Conservation (phyloP, 2,329 filamentous ascomycete species). For the Bisporella sp. region DNA sequence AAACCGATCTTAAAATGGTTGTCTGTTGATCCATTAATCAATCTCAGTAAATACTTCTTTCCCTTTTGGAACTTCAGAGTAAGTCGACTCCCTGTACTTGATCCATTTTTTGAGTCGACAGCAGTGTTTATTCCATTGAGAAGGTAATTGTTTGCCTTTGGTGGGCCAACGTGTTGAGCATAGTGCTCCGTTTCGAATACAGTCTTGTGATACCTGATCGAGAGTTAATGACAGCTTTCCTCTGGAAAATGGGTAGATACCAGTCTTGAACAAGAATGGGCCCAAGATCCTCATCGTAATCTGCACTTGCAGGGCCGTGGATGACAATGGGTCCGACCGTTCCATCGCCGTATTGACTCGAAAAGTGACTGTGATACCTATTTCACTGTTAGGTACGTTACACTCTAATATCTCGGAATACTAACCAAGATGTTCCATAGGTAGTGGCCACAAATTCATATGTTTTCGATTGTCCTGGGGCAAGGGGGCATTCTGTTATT, state of each 20-base stretch:
- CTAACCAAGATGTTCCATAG: neutral
- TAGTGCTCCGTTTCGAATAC: neutral
- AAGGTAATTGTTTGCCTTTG: neutral
- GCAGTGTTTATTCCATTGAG: neutral
- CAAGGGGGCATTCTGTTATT: conserved; percentile 28
- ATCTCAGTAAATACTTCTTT: neutral
- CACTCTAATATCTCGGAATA: neutral
- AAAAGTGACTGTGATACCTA: neutral
- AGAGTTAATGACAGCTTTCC: neutral
- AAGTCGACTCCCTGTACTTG: neutral
- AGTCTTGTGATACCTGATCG: neutral
- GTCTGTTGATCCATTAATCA: conserved; percentile 22
- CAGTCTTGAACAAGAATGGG: neutral
- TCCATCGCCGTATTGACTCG: neutral
- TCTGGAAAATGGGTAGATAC: neutral
- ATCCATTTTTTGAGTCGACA: neutral
- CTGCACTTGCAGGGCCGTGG: neutral
- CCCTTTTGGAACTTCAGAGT: neutral
- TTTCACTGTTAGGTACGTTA: neutral
- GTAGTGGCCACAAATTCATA: neutral
- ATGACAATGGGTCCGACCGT: neutral
- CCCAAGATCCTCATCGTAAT: neutral
- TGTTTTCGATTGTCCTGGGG: conserved; percentile 37
- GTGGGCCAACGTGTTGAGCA: neutral
- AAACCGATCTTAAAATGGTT: conserved; percentile 37